Base-by-base conservation (phyloP, 129 eudicot species). In the Cynara cardunculus region DNA sequence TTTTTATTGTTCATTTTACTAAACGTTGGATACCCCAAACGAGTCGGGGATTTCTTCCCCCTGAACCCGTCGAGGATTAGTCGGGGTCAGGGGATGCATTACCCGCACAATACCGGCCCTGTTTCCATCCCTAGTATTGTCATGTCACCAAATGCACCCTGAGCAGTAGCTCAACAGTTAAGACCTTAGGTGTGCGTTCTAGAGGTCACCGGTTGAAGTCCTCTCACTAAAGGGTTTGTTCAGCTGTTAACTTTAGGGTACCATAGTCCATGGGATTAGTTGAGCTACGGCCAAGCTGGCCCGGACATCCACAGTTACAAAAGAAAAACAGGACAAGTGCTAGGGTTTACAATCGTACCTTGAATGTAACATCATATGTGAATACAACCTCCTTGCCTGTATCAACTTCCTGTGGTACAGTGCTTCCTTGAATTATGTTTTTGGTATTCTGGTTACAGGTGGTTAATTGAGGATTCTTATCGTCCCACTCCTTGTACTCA, bases 401-500 rank as follows among this genome's bases (percentile, higher is more conserved):
- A 80, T 91, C 94, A 72, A 93, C 97, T 85, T 86, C 97, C 80
- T 93, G 98, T 69, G 95, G 98, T 21, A 81, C 86, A 49, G 90
- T 81, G 53, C 93, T 81, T 19, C 97, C 91, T 74, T 76, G 96
- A 74, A 86, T 32, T 25, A 91, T 74, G 65, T 84, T 82, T 80
- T 88, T 88, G 67, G 98, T 87, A 61, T 83, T 85, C 77, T 83
- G 81, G 78, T 91, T 89, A 85, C 98, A 93, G 61, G 97, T 93
- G 24, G 88, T 69, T 84, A 88, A 71, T 73, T 88, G 93, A 21
- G 91, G 90, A 37, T 89, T 89, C 81, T 89, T 84, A 2, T 90
- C 96, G 76, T 86, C 89, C 97, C 94, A 89, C n/a, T 87, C 93
- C 85, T 85, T 85, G 93, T 85, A 89, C 87, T 94, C 98, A 41